Evolutionary conservation across 192 early-diverging fungal species (phyloP), one percentile per base, ranked within the genome.

Genomic region (Coemansia sp.): DNA sequence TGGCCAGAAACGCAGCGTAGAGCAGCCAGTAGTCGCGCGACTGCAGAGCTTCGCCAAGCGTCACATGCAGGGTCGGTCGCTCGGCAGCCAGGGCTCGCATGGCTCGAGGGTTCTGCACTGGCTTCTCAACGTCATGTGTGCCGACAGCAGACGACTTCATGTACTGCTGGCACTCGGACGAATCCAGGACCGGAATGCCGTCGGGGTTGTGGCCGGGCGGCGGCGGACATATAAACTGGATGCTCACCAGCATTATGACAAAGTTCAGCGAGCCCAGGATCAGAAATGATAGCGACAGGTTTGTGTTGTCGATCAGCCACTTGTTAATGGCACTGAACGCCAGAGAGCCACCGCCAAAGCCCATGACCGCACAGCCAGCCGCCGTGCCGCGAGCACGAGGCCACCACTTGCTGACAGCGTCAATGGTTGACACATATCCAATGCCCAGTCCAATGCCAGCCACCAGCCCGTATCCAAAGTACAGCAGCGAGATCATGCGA

Each of bases 321-420:
- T 84, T 81, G 50, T 87, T 87, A 49, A 87, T 83, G 66, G 82
- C 83, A 48, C 87, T 85, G 56, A 86, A 86, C 12, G 87, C 85
- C 56, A 90, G 85, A 17, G 85, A 84, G 1, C 90, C 90, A 25
- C 83, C 87, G 46, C 87, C 90, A 71, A 92, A 92, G 6, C 87
- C 88, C 71, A 86, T 86, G 57, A 90, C 90, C 12, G 88, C 88
- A 36, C 87, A 71, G 10, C 85, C 85, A 25, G 84, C 80, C 6
- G 85, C 85, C 4, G 84, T 71, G 14, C 85, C 86, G 20, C 85
- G 80, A 2, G 77, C 74, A 20, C 81, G 80, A 7, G 86, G 84
- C 73, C 84, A 87, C 86, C 86, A 87, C 51, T 86, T 86, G 69
- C 83, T 83, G 20, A 86, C 73, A 1, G 81, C 78, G 17, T 81